phyloP scores from a whole-genome alignment of 768 basidiomycete species.

The Macrolepiota albuminosa region DNA sequence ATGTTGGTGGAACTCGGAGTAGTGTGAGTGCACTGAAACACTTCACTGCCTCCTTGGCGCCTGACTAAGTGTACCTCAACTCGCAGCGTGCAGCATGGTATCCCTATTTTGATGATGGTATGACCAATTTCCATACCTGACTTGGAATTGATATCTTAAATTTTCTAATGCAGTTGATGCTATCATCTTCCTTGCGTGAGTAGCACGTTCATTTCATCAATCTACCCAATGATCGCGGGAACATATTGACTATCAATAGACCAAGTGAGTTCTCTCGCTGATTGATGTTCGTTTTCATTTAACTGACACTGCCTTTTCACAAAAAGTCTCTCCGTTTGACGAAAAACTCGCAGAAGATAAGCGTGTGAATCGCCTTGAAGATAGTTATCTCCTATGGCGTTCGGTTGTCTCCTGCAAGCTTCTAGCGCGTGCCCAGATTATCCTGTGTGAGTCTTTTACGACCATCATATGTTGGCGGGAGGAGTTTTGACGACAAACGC shows the following conservation, averaged over 20 bases:
- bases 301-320: conserved; percentile 18
- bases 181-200: conserved; percentile 77
- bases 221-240: conserved; percentile 1
- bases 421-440: conserved; percentile 52
- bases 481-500: neutral
- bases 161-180: conserved; percentile 47
- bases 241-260: conserved; percentile 17
- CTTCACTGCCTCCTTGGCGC: neutral
- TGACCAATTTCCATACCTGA: conserved; percentile 6
- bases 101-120: conserved; percentile 75
- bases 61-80: conserved; percentile 6
- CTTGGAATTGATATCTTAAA: neutral
- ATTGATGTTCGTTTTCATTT: neutral
- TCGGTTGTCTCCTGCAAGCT: conserved; percentile 68
- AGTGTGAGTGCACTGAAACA: conserved; percentile 39
- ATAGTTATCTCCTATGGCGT: conserved; percentile 72
- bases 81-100: conserved; percentile 69
- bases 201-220: conserved; percentile 7
- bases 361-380: conserved; percentile 68
- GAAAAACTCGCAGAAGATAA: conserved; percentile 71
- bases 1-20: conserved; percentile 74
- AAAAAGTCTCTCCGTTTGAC: conserved; percentile 70
- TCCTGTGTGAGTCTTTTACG: conserved; percentile 33
- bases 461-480: neutral
- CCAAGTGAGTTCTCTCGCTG: conserved; percentile 31